phyloP scores from a whole-genome alignment of 352 stramenopile genomes.

The Globisporangium heterothallicum region DNA sequence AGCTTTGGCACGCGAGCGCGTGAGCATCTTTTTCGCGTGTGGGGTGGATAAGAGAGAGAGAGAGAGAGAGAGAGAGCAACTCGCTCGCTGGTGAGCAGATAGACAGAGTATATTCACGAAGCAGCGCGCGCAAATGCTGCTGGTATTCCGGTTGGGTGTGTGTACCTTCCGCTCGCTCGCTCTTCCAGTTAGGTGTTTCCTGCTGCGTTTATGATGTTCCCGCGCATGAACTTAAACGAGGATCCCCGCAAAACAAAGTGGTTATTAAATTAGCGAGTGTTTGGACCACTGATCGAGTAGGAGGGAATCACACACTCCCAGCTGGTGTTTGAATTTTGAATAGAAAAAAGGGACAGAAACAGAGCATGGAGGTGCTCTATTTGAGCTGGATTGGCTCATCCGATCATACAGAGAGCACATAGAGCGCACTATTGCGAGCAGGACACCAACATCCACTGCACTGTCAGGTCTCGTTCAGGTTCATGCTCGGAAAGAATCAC shows the following conservation, averaged over 20 bases:
- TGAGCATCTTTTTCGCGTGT: conserved; percentile 40
- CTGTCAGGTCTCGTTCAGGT: neutral
- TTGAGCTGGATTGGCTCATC: neutral
- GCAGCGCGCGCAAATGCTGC: too few relatives aligned
- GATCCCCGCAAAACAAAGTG: neutral
- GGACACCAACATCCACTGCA: neutral
- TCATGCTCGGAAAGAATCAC: neutral
- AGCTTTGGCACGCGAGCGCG: conserved; percentile 53
- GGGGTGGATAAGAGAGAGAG: neutral
- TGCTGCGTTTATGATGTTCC: neutral
- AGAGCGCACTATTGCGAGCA: neutral
- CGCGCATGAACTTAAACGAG: neutral
- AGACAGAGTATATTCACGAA: too few relatives aligned
- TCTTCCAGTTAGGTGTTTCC: too few relatives aligned
- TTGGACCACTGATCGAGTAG: neutral
- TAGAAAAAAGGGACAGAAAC: neutral
- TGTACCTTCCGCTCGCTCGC: neutral
- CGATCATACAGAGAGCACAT: neutral
- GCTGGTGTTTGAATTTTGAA: conserved; percentile 2
- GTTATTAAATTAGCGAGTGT: neutral
- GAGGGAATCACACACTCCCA: too few relatives aligned
- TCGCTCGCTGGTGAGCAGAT: too few relatives aligned
- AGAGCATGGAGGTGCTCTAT: neutral
- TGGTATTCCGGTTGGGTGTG: neutral
- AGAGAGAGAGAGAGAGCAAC: neutral